Base-by-base conservation (phyloP, 2,329 filamentous ascomycete genomes). In the Botrytis paeoniae region DNA sequence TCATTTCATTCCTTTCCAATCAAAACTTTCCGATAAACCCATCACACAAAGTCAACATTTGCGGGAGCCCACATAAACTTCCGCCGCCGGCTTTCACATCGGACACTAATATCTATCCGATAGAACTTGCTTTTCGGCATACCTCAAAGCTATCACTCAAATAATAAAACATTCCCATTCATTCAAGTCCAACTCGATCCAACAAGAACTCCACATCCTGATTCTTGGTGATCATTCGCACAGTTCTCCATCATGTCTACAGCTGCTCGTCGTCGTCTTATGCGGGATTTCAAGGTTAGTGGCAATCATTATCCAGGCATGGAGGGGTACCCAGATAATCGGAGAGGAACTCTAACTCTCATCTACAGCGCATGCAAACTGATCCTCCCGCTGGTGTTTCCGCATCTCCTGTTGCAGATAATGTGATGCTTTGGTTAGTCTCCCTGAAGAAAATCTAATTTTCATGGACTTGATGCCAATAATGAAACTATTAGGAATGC, bases 211-310 rank as follows among this genome's bases (percentile, higher is more conserved):
- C 43, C 60, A 51, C 60, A 43, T 57, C 39, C 18, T 5, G 29
- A 71, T 32, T 41, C 64, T 39, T 29, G 35, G n/a, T 41, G 41
- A 22, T 59, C n/a, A 41, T 68, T 60, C 35, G 39, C 25, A 65
- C 35, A 57, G 14, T 54, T 48, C 61, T 45, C 62, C 63, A 85
- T 77, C 78, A 94, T 93, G 95, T 98, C 95, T 80, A 98, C 96
- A 76, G 93, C 95, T 78, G 96, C 96, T 78, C 92, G 96, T 82
- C 93, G 96, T 82, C 94, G 96, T 82, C 87, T 99, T 83, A 98
- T 99, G 96, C 93, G 96, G 83, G 96, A 98, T 86, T 98, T 98
- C 89, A 98, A 98, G 92, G 94, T 97, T 83, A 74, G 89, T 81
- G 77, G 78, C 79, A 72, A 76, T 39, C 35, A 32, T 45, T 35